Percentiles rank a stretch among this genome's conserved stretches.
Conservation (phyloP, 75 land plant genomes). For the Sequoia sempervirens region DNA sequence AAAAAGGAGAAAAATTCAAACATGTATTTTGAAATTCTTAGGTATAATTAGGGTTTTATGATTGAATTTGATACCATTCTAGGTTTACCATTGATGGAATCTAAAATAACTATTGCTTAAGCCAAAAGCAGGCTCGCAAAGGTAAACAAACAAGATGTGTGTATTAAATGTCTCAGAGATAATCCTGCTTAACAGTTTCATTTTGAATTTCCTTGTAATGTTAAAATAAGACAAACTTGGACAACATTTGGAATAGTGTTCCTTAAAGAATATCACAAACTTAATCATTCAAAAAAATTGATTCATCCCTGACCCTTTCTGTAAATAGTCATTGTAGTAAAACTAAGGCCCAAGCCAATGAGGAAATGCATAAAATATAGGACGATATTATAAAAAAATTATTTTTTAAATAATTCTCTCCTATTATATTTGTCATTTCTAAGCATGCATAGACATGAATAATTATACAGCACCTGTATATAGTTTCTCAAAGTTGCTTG, state of each 20-base stretch:
- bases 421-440: neutral
- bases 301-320: neutral
- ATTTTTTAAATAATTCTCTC: neutral
- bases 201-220: neutral
- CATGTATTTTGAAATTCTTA: neutral
- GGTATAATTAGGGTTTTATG: neutral
- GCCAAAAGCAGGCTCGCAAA: neutral
- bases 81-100: neutral
- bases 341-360: neutral
- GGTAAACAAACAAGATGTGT: neutral
- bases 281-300: neutral
- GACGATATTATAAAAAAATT: neutral
- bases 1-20: neutral
- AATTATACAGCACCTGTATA: conserved; percentile 45
- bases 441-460: conserved; percentile 1
- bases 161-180: neutral
- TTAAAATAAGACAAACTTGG: neutral
- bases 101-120: neutral
- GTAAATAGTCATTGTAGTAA: neutral
- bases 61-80: neutral
- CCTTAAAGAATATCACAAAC: neutral
- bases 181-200: neutral
- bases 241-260: neutral
- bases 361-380: neutral
- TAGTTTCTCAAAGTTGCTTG: conserved; percentile 56